These are phyloP conservation scores for Cercophora scortea DNA, from an alignment of 495 filamentous ascomycete genomes.

Conservation along the genomic window DNA sequence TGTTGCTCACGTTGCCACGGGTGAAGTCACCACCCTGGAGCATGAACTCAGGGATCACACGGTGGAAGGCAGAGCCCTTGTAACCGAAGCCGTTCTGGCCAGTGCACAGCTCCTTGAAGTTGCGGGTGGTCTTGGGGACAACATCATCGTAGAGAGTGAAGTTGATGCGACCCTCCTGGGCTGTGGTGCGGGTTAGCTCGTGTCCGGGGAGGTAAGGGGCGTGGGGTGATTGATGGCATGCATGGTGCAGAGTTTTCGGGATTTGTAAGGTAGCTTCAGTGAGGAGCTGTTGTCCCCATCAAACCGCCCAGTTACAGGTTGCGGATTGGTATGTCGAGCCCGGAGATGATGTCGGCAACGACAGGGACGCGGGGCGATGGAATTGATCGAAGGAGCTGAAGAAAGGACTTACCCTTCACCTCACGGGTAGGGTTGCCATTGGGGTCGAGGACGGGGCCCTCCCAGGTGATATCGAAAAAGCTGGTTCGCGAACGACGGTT, in stretches of 20 bases:
- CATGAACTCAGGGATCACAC: constrained; percentile 96
- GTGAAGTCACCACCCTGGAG: constrained; percentile 99
- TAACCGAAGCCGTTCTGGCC: constrained; percentile 83
- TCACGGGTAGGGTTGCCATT: constrained; percentile 48
- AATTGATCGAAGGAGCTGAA: not conserved
- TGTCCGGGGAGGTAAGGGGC: not conserved
- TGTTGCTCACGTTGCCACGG: constrained; percentile 67
- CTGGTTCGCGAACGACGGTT: constrained; percentile 7
- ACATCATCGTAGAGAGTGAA: constrained; percentile 83
- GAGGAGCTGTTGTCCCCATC: too few species aligned
- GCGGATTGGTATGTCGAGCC: too few species aligned
- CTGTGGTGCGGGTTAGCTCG: constrained; percentile 35
- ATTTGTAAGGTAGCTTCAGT: too few species aligned
- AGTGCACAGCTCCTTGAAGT: constrained; percentile 93
- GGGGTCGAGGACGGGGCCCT: constrained; percentile 54
- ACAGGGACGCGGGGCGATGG: not conserved
- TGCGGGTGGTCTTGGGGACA: constrained; percentile 86
- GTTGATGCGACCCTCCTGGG: constrained; percentile 71
- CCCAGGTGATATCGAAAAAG: constrained; percentile 48
- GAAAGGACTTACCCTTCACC: constrained; percentile 50
- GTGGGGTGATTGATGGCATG: not conserved
- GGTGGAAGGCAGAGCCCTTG: constrained; percentile 83
- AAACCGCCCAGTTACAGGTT: too few species aligned
- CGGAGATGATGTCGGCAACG: too few species aligned
- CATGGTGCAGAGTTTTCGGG: not conserved